A percentile compares a stretch with the other conserved stretches of the same genome.
Conservation (phyloP, 1,284 basidiomycete genomes). For the Puccinia polysora region DNA sequence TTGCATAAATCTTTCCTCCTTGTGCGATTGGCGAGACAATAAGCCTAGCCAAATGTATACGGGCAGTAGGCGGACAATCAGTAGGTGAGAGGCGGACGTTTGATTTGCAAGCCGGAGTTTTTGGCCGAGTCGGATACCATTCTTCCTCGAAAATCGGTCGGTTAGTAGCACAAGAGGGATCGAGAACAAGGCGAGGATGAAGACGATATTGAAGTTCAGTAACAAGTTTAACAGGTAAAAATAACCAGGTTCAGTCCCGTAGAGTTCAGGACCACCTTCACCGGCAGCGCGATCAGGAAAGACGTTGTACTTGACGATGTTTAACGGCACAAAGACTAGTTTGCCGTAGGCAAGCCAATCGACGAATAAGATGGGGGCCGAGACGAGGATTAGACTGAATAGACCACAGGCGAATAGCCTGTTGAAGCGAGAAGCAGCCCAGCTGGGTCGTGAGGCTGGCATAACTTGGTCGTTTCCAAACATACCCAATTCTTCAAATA, state of each 20-base stretch:
- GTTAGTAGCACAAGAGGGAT: constrained; percentile 76
- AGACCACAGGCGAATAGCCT: constrained; percentile 23
- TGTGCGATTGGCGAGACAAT: constrained; percentile 78
- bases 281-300: constrained; percentile 58
- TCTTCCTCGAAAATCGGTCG: constrained; percentile 68
- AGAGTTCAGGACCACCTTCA: constrained; percentile 76
- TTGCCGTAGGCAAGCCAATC: constrained; percentile 86
- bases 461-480: constrained; percentile 68
- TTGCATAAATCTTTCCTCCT: constrained; percentile 98
- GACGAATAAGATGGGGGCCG: constrained; percentile 64
- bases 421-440: constrained; percentile 60
- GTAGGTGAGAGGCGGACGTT: constrained; percentile 54
- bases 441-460: constrained; percentile 54
- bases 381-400: not conserved
- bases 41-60: constrained; percentile 84
- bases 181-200: constrained; percentile 72
- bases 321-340: constrained; percentile 76
- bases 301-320: constrained; percentile 90
- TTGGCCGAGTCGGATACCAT: constrained; percentile 58
- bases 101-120: constrained; percentile 44
- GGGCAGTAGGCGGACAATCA: constrained; percentile 71
- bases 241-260: constrained; percentile 80
- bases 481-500: constrained; percentile 82
- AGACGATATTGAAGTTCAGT: constrained; percentile 86
- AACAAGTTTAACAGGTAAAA: constrained; percentile 81